Evolutionary conservation across 2,329 filamentous ascomycete species (phyloP), one percentile per base, ranked within the genome.

Genomic region (Penicillium sp.): DNA sequence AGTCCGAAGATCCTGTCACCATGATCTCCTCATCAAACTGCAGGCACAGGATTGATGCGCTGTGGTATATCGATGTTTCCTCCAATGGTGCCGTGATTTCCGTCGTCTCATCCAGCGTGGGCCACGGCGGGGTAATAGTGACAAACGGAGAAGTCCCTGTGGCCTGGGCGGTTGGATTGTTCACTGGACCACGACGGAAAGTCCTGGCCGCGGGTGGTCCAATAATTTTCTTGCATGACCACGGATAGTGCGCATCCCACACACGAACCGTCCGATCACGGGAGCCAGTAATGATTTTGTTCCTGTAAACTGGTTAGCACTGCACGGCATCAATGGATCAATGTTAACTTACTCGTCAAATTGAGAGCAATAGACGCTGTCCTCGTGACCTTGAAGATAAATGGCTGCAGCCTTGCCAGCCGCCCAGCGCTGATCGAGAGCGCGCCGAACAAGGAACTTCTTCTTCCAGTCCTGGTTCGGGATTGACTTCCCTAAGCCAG

Each of bases 301-400:
- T 83, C 73, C 89, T 92, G 69, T 25, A 52, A 21, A n/a, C 15
- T 19, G 37, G 67, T 81, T 73, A 82, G 77, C 62, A 53, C 50
- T 25, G 54, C 9, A 35, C 29, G 31, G 9, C 19, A 45, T 42
- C 7, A 42, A 37, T 40, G 15, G 7, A 10, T 4, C 8, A 17
- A 31, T 19, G 33, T 50, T 6, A 38, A 80, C 88, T 67, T 83
- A 92, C 88, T 97, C 93, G 73, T 99, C 94, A 73, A 97, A 99
- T 72, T 99, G 94, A 56, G 96, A 85, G 75, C 94, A 99, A 78
- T 99, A 99, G 57, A 99, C 95, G 64, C 92, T 97, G 74, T 99
- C 94, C 27, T 88, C 87, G 73, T 99, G 94, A 2, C 94, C 94
- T 68, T 94, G 91, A 23, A 99, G 83, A 74, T 97, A 97, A 56